Percentiles rank a stretch among this genome's conserved stretches.
Conservation (phyloP, 2,329 filamentous ascomycete species). For the Grosmannia huntii region DNA sequence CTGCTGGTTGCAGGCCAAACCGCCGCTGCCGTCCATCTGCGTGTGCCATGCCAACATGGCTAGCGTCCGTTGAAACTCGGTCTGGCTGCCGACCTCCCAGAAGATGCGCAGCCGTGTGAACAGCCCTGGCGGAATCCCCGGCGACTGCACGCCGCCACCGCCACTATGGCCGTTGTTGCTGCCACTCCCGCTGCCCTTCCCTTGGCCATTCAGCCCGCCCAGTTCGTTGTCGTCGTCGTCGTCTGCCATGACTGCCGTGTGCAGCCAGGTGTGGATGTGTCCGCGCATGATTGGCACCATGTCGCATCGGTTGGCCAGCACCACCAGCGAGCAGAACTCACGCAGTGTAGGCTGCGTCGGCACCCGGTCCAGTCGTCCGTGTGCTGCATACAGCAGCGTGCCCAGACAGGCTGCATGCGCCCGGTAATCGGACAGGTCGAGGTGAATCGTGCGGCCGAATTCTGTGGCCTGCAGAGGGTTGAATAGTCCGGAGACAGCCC, state of each 20-base stretch:
- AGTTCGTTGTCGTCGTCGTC: neutral
- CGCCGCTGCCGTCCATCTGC: neutral
- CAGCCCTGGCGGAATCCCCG: neutral
- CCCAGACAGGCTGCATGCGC: neutral
- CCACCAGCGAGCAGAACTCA: constrained; percentile 3
- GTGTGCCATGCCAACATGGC: constrained; percentile 3
- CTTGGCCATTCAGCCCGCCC: neutral
- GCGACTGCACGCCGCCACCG: neutral
- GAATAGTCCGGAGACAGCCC: neutral
- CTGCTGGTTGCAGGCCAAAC: neutral
- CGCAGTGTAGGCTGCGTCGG: constrained; percentile 1
- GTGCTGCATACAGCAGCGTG: constrained; percentile 4
- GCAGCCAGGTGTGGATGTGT: constrained; percentile 3
- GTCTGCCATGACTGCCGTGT: neutral
- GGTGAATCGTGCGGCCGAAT: neutral
- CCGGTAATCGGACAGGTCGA: neutral
- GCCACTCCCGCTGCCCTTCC: neutral
- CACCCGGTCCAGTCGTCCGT: constrained; percentile 4
- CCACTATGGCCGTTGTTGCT: no score
- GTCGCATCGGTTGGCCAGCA: constrained; percentile 3
- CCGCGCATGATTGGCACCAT: constrained; percentile 5
- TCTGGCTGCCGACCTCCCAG: constrained; percentile 7
- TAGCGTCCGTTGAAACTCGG: neutral
- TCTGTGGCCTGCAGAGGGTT: neutral
- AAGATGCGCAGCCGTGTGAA: constrained; percentile 4